A percentile compares a stretch with the other conserved stretches of the same genome.
Conservation (phyloP, 1,284 basidiomycete genomes). For the Volvariella surrecta region DNA sequence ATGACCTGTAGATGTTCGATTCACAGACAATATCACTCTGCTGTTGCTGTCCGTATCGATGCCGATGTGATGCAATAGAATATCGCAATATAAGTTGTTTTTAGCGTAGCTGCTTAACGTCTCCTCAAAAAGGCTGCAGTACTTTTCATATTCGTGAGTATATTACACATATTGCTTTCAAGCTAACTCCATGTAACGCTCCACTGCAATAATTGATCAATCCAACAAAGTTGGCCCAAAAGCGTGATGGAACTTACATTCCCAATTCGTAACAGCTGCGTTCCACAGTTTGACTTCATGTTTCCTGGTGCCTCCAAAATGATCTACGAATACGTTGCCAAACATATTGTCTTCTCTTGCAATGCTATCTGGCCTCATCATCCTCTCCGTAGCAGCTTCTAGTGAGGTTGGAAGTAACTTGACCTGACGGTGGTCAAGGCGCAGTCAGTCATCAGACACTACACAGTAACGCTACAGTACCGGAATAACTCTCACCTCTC, state of each 20-base stretch:
- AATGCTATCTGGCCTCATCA: conserved; percentile 73
- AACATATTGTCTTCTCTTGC: conserved; percentile 69
- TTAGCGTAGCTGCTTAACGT: too few species aligned
- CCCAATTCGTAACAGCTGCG: conserved; percentile 89
- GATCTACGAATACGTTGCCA: conserved; percentile 87
- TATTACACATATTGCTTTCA: too few species aligned
- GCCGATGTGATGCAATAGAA: too few species aligned
- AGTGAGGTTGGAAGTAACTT: conserved; percentile 72
- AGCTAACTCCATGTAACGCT: conserved; percentile 78
- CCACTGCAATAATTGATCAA: conserved; percentile 40
- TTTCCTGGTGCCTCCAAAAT: conserved; percentile 86
- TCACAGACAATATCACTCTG: too few species aligned
- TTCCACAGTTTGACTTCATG: conserved; percentile 86
- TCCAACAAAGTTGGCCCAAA: not conserved
- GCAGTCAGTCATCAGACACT: not conserved
- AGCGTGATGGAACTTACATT: conserved; percentile 52
- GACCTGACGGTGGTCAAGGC: conserved; percentile 41
- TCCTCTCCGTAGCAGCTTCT: conserved; percentile 69
- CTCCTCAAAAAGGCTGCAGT: too few species aligned
- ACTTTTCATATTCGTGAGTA: too few species aligned
- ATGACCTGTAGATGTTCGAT: too few species aligned
- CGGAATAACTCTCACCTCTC: conserved; percentile 36
- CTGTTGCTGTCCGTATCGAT: too few species aligned
- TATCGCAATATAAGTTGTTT: too few species aligned
- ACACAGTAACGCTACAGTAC: conserved; percentile 1